Evolutionary conservation across 2,329 filamentous ascomycete species (phyloP).

Genomic region (Pseudogymnoascus verrucosus): DNA sequence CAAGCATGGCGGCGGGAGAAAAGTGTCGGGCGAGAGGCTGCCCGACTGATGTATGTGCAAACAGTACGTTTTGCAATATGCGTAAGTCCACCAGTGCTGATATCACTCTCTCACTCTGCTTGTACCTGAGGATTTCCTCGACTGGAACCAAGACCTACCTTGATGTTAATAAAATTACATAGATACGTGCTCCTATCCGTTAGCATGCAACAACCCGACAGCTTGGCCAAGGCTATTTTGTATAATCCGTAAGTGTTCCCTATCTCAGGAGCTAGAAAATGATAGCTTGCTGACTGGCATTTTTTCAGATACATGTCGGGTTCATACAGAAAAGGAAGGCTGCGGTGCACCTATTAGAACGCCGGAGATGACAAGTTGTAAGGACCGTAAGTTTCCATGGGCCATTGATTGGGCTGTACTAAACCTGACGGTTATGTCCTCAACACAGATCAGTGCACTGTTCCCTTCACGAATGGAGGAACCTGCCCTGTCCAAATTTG

Average conservation of each 20-base stretch:
- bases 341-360: background rate
- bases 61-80: background rate
- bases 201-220: background rate
- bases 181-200: background rate
- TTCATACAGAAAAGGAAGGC: background rate
- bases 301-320: background rate
- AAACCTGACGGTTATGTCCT: background rate
- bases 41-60: background rate
- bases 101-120: background rate
- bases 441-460: background rate
- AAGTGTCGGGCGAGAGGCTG: background rate
- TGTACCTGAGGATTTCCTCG: background rate
- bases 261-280: background rate
- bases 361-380: background rate
- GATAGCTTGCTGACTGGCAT: background rate
- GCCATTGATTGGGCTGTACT: background rate
- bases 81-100: background rate
- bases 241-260: background rate
- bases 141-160: background rate
- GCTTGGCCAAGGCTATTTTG: background rate
- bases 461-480: background rate
- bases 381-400: background rate
- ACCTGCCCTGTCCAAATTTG: background rate
- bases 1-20: background rate
- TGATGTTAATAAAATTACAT: background rate